Evolutionary conservation across 1,284 basidiomycete genomes (phyloP).

Genomic region (Omphalotus olearius): DNA sequence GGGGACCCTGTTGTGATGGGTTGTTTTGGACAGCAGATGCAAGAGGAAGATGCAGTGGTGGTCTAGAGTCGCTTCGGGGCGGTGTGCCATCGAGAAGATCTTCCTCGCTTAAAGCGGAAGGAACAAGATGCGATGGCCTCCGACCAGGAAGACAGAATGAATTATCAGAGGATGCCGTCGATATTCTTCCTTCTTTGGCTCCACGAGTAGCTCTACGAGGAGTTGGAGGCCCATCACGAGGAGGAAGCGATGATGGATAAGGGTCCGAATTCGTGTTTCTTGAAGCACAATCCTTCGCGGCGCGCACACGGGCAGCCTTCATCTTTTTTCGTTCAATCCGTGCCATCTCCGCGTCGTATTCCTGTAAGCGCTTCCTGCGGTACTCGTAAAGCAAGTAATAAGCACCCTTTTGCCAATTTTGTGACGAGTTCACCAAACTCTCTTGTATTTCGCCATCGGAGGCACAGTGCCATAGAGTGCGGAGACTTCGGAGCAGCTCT

Average conservation of each 20-base stretch:
- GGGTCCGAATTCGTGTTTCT: slow-evolving; percentile 19
- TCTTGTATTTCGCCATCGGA: slow-evolving; percentile 69
- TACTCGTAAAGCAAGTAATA: slow-evolving; percentile 85
- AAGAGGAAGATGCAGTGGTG: too few species aligned
- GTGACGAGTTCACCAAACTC: slow-evolving; percentile 58
- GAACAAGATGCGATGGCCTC: slow-evolving; percentile 15
- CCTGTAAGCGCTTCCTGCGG: slow-evolving; percentile 63
- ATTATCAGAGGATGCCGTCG: slow-evolving; percentile 18
- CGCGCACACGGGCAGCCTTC: slow-evolving; percentile 17
- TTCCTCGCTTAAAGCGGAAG: slow-evolving; percentile 23
- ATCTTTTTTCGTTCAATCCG: slow-evolving; percentile 10
- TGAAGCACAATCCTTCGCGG: slow-evolving; percentile 9
- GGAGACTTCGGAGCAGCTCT: slow-evolving; percentile 88
- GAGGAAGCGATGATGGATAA: slow-evolving; percentile 37
- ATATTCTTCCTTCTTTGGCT: slow-evolving; percentile 2
- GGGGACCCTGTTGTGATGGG: not conserved
- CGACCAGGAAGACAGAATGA: slow-evolving; percentile 15
- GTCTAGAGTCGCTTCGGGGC: too few species aligned
- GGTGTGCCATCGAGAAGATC: not conserved
- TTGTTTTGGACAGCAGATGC: not conserved
- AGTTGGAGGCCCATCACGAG: slow-evolving; percentile 56
- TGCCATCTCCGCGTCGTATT: slow-evolving; percentile 50
- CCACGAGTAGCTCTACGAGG: slow-evolving; percentile 44
- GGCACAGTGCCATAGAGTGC: slow-evolving; percentile 84
- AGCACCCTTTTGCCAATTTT: slow-evolving; percentile 91